Percentiles rank a stretch among this genome's conserved stretches.
phyloP scores from a whole-genome alignment of 768 basidiomycete species.

The Xerocomus brunneocitrinus region DNA sequence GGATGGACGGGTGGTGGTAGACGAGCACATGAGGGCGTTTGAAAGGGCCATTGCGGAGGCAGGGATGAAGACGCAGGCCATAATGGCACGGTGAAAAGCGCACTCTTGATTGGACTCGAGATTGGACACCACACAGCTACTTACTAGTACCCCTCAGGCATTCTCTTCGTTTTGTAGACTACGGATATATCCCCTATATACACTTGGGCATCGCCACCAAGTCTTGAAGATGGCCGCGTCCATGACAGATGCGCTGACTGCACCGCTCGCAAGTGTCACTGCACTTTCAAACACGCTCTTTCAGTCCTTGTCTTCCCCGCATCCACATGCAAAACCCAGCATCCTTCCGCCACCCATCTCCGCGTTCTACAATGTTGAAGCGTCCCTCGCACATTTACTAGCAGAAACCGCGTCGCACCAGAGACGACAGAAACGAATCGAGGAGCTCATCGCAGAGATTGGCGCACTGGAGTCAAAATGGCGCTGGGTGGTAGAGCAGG shows the following conservation, averaged over 20 bases:
- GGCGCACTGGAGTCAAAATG: slow-evolving; percentile 61
- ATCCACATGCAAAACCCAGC: slow-evolving; percentile 30
- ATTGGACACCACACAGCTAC: slow-evolving; percentile 8
- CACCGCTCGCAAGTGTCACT: slow-evolving; percentile 59
- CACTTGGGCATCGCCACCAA: not conserved
- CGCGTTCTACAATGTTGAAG: slow-evolving; percentile 61
- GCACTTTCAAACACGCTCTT: slow-evolving; percentile 65
- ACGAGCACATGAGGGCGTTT: slow-evolving; percentile 75
- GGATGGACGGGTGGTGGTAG: slow-evolving; percentile 69
- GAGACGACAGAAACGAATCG: slow-evolving; percentile 69
- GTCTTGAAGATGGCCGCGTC: slow-evolving; percentile 10
- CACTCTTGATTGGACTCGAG: not conserved
- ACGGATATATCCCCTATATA: not conserved
- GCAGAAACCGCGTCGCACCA: slow-evolving; percentile 68
- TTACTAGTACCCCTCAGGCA: slow-evolving; percentile 12
- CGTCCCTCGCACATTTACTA: slow-evolving; percentile 59
- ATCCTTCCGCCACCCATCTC: slow-evolving; percentile 43
- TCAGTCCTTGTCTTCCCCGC: slow-evolving; percentile 64
- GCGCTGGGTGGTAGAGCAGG: slow-evolving; percentile 60
- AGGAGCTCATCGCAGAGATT: slow-evolving; percentile 67
- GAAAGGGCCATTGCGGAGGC: slow-evolving; percentile 69
- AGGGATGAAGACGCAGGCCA: slow-evolving; percentile 69
- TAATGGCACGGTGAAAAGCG: slow-evolving; percentile 62
- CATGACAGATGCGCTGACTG: slow-evolving; percentile 60
- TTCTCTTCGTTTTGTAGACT: slow-evolving; percentile 22